Evolutionary conservation across 192 early-diverging fungal species (phyloP).

Genomic region (Podochytrium sp.): DNA sequence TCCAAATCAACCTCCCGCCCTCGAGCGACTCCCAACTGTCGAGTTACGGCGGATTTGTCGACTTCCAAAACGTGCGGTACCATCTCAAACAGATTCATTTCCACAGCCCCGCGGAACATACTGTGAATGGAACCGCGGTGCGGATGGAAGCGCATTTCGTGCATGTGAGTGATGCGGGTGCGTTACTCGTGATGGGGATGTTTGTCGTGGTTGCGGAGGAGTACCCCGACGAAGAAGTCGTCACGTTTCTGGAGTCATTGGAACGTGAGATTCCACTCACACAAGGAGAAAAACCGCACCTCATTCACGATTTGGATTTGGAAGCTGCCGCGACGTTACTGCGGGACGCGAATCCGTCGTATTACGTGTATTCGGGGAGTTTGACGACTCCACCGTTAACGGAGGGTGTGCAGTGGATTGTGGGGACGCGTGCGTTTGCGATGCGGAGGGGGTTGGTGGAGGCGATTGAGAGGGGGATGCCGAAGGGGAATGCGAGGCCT

Average conservation of each 20-base stretch:
- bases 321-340: slow-evolving; percentile 12
- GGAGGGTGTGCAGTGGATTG: slow-evolving; percentile 35
- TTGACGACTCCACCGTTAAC: slow-evolving; percentile 30
- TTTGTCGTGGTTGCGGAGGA: slow-evolving; percentile 17
- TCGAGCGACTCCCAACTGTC: neutral
- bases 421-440: neutral
- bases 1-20: slow-evolving; percentile 25
- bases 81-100: slow-evolving; percentile 34
- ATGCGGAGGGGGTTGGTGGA: slow-evolving; percentile 8
- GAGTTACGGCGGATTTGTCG: slow-evolving; percentile 2
- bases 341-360: neutral
- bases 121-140: neutral
- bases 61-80: slow-evolving; percentile 1
- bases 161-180: slow-evolving; percentile 17
- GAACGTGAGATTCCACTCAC: neutral
- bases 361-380: slow-evolving; percentile 15
- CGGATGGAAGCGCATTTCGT: slow-evolving; percentile 33
- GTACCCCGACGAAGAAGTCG: neutral
- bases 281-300: neutral
- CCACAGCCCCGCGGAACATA: slow-evolving; percentile 29
- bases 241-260: slow-evolving; percentile 23
- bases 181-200: slow-evolving; percentile 27
- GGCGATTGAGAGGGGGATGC: slow-evolving; percentile 24
- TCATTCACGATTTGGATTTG: slow-evolving; percentile 13
- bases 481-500: slow-evolving; percentile 19